phyloP scores from a whole-genome alignment of 495 filamentous ascomycete species.

The Extremus antarcticus region DNA sequence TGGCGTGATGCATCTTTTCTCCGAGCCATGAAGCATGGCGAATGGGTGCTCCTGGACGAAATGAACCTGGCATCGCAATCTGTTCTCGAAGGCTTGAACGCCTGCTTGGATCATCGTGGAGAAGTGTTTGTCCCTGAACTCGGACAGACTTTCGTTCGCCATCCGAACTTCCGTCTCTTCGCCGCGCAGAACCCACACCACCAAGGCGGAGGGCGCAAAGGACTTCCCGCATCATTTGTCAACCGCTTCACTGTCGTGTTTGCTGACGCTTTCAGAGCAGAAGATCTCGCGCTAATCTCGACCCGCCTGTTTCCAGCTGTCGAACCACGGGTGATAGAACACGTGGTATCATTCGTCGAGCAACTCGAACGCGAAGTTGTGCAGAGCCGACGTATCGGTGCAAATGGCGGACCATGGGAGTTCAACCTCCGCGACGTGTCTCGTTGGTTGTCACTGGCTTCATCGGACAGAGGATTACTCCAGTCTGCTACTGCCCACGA shows the following conservation, averaged over 20 bases:
- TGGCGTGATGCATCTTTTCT: slow-evolving; percentile 96
- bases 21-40: slow-evolving; percentile 86
- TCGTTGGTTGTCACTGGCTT: slow-evolving; percentile 72
- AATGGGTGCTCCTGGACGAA: slow-evolving; percentile 95
- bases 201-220: slow-evolving; percentile 92
- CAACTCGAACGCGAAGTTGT: slow-evolving; percentile 59
- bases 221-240: slow-evolving; percentile 88
- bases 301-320: slow-evolving; percentile 59
- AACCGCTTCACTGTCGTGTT: slow-evolving; percentile 98
- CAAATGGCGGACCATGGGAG: slow-evolving; percentile 88
- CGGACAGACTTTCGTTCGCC: slow-evolving; percentile 80
- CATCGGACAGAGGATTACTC: slow-evolving; percentile 44
- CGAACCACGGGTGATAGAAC: slow-evolving; percentile 42
- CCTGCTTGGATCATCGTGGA: slow-evolving; percentile 92
- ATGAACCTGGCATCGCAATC: slow-evolving; percentile 98
- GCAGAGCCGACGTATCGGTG: slow-evolving; percentile 53
- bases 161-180: slow-evolving; percentile 83
- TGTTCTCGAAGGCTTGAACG: slow-evolving; percentile 92
- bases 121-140: slow-evolving; percentile 93
- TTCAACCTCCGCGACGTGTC: slow-evolving; percentile 90
- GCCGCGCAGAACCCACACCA: slow-evolving; percentile 97
- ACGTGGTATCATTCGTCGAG: slow-evolving; percentile 71
- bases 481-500: slow-evolving; percentile 45
- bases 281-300: slow-evolving; percentile 76
- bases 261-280: slow-evolving; percentile 70